Evolutionary conservation across 306 rosid genomes (phyloP), one percentile per base, ranked within the genome.

Genomic region (Cicer pinnatifidum): DNA sequence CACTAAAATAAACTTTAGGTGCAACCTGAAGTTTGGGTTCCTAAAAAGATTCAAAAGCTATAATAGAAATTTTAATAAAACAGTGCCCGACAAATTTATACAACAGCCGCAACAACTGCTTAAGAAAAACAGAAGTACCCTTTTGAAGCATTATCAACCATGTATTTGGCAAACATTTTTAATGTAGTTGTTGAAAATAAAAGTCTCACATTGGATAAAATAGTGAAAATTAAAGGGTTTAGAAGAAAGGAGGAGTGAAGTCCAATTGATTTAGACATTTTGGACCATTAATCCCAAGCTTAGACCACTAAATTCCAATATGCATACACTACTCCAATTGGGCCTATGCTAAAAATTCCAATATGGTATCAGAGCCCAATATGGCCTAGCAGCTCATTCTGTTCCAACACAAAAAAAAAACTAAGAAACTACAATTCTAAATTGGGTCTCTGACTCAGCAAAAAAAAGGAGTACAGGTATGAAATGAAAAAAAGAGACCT

Each of bases 11-110:
- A 50, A 4, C 40, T 13, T 50, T 17, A 5, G 35, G 23, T 15
- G 45, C 8, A 60, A 56, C 39, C 71, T 1, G 41, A 46, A 52
- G n/a, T 52, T 72, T 65, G n/a, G 17, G 11, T 75, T 70, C 23
- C 23, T 17, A 35, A 47, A 78, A n/a, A 28, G 70, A 64, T 60
- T 8, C 12, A 69, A 53, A 65, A 65, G 67, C 35, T 56, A 66
- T 51, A 75, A 60, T 6, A 56, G 54, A 50, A 71, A 71, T 20
- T 71, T 41, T 71, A 11, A 19, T 56, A 33, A 20, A n/a, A 52
- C 38, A 5, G 61, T 16, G 15, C 11, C 16, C 38, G 10, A 62
- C 11, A 44, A 78, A 12, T 19, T 41, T 28, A 15, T 12, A 17
- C n/a, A 63, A 43, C 11, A 62, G 67, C 57, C 28, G 19, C 15